These are phyloP conservation scores for Haplosporangium sp. DNA, from an alignment of 371 early-diverging fungal species.

Conservation along the genomic window DNA sequence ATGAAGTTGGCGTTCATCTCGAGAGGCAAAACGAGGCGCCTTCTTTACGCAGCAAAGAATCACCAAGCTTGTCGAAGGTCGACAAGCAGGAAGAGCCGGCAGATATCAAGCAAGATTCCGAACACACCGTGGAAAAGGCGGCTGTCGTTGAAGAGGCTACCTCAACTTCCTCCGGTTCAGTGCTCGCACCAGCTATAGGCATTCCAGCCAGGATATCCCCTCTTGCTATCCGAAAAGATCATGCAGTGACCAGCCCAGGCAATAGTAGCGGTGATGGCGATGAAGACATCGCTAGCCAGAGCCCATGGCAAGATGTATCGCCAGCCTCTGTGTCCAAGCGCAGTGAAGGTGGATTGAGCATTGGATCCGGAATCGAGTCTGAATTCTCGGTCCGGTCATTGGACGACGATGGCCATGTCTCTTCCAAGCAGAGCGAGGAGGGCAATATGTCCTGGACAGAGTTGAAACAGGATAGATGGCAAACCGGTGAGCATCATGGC, in stretches of 20 bases:
- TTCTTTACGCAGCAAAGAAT: not conserved
- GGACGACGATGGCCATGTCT: conserved; percentile 34
- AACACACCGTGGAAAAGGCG: not conserved
- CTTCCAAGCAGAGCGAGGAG: conserved; percentile 3
- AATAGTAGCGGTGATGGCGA: conserved; percentile 34
- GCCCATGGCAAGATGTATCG: conserved; percentile 52
- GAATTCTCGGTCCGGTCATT: conserved; percentile 42
- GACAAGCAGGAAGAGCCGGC: not conserved
- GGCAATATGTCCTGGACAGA: conserved; percentile 43
- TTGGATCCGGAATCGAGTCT: conserved; percentile 44
- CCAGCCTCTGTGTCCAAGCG: conserved; percentile 46
- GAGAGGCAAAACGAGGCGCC: conserved; percentile 18
- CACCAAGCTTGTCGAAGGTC: not conserved
- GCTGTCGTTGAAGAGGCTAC: not conserved
- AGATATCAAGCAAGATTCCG: not conserved
- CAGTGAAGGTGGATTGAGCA: conserved; percentile 37
- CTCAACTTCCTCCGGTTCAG: not conserved
- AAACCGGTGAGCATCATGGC: not conserved
- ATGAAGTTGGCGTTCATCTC: conserved; percentile 18
- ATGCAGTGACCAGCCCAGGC: not conserved
- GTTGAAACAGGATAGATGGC: conserved; percentile 28
- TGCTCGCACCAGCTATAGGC: not conserved
- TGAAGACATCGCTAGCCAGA: conserved; percentile 17
- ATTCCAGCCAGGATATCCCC: conserved; percentile 13
- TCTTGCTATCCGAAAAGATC: conserved; percentile 14